Percentiles rank a stretch among this genome's conserved stretches.
Conservation (phyloP, 164 flowering plant genomes). For the Tinospora cordifolia region DNA sequence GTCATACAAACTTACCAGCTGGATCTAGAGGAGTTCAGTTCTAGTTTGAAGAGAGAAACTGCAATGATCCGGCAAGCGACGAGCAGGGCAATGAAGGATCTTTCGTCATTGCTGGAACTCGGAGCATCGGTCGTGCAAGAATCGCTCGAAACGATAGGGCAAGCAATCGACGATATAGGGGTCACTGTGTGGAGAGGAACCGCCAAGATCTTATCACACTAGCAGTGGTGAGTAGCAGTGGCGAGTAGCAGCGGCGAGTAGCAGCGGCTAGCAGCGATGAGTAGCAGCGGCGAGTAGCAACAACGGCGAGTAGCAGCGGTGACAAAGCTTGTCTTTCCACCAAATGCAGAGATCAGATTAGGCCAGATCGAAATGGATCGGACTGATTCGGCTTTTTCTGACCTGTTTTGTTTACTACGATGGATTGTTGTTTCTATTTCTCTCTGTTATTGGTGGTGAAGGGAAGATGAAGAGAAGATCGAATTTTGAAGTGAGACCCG, state of each 20-base stretch:
- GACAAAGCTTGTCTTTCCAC: too few relatives aligned
- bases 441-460: too few relatives aligned
- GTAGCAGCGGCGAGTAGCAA: too few relatives aligned
- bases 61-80: slow-evolving; percentile 49
- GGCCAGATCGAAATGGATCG: too few relatives aligned
- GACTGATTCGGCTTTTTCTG: too few relatives aligned
- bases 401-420: too few relatives aligned
- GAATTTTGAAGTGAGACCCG: slow-evolving; percentile 42
- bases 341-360: too few relatives aligned
- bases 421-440: too few relatives aligned
- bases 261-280: too few relatives aligned
- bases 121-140: slow-evolving; percentile 72
- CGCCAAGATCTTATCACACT: slow-evolving; percentile 45
- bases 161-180: slow-evolving; percentile 64
- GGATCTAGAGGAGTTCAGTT: slow-evolving; percentile 68
- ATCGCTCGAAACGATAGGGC: slow-evolving; percentile 73
- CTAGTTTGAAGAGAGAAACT: slow-evolving; percentile 69
- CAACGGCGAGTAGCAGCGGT: too few relatives aligned
- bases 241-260: too few relatives aligned
- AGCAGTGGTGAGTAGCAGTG: too few relatives aligned
- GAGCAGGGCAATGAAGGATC: slow-evolving; percentile 51
- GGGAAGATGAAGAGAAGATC: slow-evolving; percentile 51
- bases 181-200: slow-evolving; percentile 56
- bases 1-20: slow-evolving; percentile 54
- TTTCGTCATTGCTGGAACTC: slow-evolving; percentile 57